Evolutionary conservation across 1,284 basidiomycete genomes (phyloP), one percentile per base, ranked within the genome.

Genomic region (Mrakiaceae sp.): DNA sequence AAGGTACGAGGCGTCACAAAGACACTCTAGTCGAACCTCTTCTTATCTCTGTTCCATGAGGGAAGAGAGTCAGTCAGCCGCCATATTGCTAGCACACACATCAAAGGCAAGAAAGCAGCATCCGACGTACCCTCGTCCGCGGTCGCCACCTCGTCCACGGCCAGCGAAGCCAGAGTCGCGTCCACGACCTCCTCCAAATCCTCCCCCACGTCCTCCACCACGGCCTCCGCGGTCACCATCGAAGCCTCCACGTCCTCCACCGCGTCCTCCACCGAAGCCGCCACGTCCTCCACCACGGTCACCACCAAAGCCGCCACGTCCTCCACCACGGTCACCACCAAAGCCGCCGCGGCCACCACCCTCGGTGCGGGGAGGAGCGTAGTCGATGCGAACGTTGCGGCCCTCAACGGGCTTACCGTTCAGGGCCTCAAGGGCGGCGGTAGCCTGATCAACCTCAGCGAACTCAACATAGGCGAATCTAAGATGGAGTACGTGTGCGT

Each of bases 401-500:
- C 94, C 94, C 51, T 87, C 88, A 60, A 98, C 81, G 67, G 94
- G 88, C 68, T 81, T 78, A 60, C 90, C 90, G 60, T 83, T 81
- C 58, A 85, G 79, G 48, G 72, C 75, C 70, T 84, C 84, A 68
- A 86, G 83, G 5, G 95, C 96, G 74, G 86, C 86, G 77, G 87
- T 87, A 10, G 96, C 90, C 68, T 83, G 79, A 55, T 87, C 88
- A 60, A 91, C 74, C 69, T 87, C 84, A 68, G 84, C 84, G 76
- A 94, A 97, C 77, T 97, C 92, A 74, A 98, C 88, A 78, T 98
- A 98, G 54, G 87, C 96, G 77, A 96, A 98, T 72, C 62, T 8
- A 54, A 16, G 12, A 27, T 27, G 27, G 27, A 27, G 27, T 27
- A 27, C 27, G 27, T 27, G 27, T 27, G 27, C 27, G 27, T 27